Percentiles rank a stretch among this genome's conserved stretches.
These are phyloP conservation scores for Quercus lobata DNA, from an alignment of 331 rosid genomes.

Conservation along the genomic window DNA sequence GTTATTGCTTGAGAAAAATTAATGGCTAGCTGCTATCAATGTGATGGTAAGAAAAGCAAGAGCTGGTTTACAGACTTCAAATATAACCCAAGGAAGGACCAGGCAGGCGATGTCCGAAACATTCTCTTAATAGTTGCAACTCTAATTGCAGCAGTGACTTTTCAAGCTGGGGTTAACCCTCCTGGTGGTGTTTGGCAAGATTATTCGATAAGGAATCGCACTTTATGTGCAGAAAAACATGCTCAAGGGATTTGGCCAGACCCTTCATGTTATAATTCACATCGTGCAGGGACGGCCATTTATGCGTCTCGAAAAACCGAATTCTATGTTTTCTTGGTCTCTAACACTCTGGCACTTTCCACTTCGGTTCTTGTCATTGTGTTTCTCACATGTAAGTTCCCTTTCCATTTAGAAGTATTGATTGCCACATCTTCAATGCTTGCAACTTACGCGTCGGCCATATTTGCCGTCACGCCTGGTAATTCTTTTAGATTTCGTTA, in stretches of 20 bases:
- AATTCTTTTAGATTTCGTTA: accelerated
- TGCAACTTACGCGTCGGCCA: background rate
- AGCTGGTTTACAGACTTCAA: background rate
- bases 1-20: background rate
- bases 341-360: constrained; percentile 24
- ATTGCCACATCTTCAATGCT: background rate
- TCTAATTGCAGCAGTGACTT: constrained; percentile 24
- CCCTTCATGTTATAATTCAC: background rate
- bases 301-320: background rate
- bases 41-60: too few species aligned
- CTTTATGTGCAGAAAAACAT: too few species aligned
- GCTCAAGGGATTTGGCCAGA: too few species aligned
- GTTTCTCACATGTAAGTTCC: background rate
- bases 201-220: accelerated
- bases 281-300: constrained; percentile 13
- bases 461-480: background rate
- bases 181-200: constrained; percentile 29
- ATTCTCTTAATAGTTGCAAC: constrained; percentile 16
- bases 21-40: background rate
- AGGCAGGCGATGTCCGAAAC: background rate
- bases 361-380: background rate
- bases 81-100: too few species aligned
- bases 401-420: too few species aligned
- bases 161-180: constrained; percentile 26
- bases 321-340: constrained; percentile 9